A percentile compares a stretch with the other conserved stretches of the same genome.
These are phyloP conservation scores for Dendrothele bispora DNA, from an alignment of 768 basidiomycete species.

Conservation along the genomic window DNA sequence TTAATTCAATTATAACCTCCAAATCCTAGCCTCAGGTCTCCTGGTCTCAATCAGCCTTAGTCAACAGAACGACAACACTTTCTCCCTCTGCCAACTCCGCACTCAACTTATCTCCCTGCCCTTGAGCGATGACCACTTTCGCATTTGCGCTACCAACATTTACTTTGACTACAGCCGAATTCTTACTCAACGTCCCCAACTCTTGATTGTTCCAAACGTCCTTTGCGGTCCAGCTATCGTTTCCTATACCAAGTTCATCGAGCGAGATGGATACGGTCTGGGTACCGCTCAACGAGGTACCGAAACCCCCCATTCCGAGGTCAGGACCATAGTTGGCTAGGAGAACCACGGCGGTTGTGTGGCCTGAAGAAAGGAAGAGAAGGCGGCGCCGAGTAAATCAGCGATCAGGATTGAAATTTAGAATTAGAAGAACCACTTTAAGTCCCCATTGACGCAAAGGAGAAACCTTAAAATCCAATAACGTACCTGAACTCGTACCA, in stretches of 20 bases:
- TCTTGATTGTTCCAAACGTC: constrained; percentile 7
- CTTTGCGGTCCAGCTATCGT: not conserved
- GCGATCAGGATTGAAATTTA: too few relatives aligned
- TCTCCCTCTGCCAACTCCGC: constrained; percentile 7
- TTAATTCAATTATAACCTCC: too few relatives aligned
- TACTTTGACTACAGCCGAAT: not conserved
- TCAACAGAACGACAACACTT: not conserved
- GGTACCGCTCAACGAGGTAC: not conserved
- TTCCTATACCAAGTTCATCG: constrained; percentile 3
- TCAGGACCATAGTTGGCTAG: constrained; percentile 9
- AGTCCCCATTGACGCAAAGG: too few relatives aligned
- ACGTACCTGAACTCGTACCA: too few relatives aligned
- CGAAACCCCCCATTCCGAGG: constrained; percentile 7
- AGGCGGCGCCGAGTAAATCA: too few relatives aligned
- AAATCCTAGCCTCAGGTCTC: too few relatives aligned
- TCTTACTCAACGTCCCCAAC: not conserved
- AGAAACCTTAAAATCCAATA: too few relatives aligned
- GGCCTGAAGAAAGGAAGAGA: too few relatives aligned
- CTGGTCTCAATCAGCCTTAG: not conserved
- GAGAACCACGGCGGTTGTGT: constrained; percentile 4
- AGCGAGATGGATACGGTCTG: constrained; percentile 3
- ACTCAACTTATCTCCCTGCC: not conserved
- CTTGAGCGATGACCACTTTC: too few relatives aligned
- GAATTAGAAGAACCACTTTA: too few relatives aligned
- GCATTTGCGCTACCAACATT: too few relatives aligned